A percentile compares a stretch with the other conserved stretches of the same genome.
Evolutionary conservation across 441 rosid species (phyloP).

Genomic region (Biscutella laevigata): DNA sequence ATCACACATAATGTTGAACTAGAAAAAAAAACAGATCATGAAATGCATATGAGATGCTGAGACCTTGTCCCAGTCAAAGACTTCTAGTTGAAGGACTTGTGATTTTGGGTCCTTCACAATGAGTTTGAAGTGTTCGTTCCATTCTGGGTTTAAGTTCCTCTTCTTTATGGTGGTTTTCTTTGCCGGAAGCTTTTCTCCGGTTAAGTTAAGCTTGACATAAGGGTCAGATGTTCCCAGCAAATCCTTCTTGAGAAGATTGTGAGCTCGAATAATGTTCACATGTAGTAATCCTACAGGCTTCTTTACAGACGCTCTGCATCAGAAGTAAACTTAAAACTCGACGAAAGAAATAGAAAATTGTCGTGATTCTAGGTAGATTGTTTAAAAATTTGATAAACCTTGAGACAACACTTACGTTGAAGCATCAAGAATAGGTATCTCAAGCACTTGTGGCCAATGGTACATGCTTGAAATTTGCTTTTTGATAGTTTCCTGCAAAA

Average conservation of each 20-base stretch:
- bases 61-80: constrained; percentile 95
- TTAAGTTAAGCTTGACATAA: constrained; percentile 65
- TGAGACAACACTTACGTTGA: constrained; percentile 43
- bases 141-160: constrained; percentile 72
- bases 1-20: not conserved
- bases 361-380: not conserved
- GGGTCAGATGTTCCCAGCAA: constrained; percentile 84
- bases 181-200: constrained; percentile 56
- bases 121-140: constrained; percentile 85
- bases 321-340: constrained; percentile 4
- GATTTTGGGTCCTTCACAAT: constrained; percentile 60
- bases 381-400: not conserved
- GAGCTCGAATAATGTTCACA: constrained; percentile 67
- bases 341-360: not conserved
- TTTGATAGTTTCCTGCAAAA: constrained; percentile 55
- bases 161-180: constrained; percentile 76
- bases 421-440: constrained; percentile 65
- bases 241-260: constrained; percentile 65
- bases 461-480: constrained; percentile 57
- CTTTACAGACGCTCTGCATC: constrained; percentile 39
- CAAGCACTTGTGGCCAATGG: constrained; percentile 75
- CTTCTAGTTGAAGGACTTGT: constrained; percentile 67
- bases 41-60: not conserved
- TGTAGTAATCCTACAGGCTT: constrained; percentile 83
- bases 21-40: not conserved